These are phyloP conservation scores for Fusarium sp. DNA, from an alignment of 2,329 filamentous ascomycete species.

Conservation along the genomic window DNA sequence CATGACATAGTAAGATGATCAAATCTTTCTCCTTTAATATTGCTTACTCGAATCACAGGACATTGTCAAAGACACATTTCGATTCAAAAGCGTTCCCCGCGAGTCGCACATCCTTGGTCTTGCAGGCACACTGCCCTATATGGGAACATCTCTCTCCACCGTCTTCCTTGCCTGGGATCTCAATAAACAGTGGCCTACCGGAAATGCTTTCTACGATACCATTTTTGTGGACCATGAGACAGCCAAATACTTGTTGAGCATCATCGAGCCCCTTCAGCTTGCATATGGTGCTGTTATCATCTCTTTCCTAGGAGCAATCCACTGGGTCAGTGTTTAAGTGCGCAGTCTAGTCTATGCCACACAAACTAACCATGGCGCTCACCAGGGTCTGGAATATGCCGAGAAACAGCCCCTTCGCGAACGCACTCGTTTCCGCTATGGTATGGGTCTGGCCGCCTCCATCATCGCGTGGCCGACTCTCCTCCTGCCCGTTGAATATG, in stretches of 20 bases:
- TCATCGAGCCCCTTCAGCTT: conserved; percentile 88
- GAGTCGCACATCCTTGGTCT: conserved; percentile 77
- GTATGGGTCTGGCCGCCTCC: conserved; percentile 83
- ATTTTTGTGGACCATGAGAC: conserved; percentile 76
- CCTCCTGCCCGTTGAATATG: conserved; percentile 85
- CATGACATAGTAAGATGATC: conserved; percentile 67
- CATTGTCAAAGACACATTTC: conserved; percentile 77
- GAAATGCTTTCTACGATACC: conserved; percentile 62
- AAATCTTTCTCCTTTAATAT: fast-evolving
- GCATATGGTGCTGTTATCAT: conserved; percentile 94
- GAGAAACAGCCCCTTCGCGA: conserved; percentile 69
- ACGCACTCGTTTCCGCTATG: conserved; percentile 83
- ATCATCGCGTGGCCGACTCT: conserved; percentile 91
- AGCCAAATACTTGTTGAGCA: conserved; percentile 76
- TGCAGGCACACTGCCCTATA: conserved; percentile 86
- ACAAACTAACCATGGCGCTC: neutral
- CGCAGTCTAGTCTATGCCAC: fast-evolving
- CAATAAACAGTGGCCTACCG: conserved; percentile 73
- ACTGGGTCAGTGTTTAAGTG: conserved; percentile 70
- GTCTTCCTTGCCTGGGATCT: conserved; percentile 87
- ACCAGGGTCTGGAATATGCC: conserved; percentile 81
- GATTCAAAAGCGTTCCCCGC: conserved; percentile 71
- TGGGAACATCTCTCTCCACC: conserved; percentile 85
- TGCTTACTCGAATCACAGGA: conserved; percentile 55
- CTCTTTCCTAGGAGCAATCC: conserved; percentile 92